Conservation (phyloP, 768 basidiomycete genomes). For the Boletus rufocinnamomeus region DNA sequence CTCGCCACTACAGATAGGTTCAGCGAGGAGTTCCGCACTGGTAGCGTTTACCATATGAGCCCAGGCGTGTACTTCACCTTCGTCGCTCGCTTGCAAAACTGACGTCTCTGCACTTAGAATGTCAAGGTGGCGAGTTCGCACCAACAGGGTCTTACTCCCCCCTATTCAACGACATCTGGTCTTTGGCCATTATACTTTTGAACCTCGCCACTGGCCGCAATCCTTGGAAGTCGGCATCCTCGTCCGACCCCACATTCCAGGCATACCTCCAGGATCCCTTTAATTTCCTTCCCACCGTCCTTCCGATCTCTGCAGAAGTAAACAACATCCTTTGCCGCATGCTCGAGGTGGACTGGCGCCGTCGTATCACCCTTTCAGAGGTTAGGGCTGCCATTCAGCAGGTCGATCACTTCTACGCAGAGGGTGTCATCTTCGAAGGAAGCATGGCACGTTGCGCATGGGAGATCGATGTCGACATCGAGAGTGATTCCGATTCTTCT, state of each 20-base stretch:
- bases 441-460: conserved; percentile 78
- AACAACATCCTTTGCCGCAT: conserved; percentile 75
- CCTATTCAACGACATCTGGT: conserved; percentile 93
- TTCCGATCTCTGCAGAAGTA: conserved; percentile 75
- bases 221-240: conserved; percentile 90
- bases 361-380: conserved; percentile 47
- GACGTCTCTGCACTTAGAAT: conserved; percentile 57
- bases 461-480: conserved; percentile 68
- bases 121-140: conserved; percentile 72
- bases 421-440: conserved; percentile 77
- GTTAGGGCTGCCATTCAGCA: conserved; percentile 58
- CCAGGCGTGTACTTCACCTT: conserved; percentile 58
- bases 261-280: conserved; percentile 77
- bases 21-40: conserved; percentile 89
- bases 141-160: conserved; percentile 77
- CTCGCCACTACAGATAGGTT: conserved; percentile 85
- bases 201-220: conserved; percentile 95
- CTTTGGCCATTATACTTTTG: conserved; percentile 92
- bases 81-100: conserved; percentile 13
- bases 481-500: conserved; percentile 64
- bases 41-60: conserved; percentile 99
- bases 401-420: conserved; percentile 67
- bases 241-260: conserved; percentile 84
- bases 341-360: conserved; percentile 67
- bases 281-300: conserved; percentile 81